Evolutionary conservation across 176 grass and related monocot genomes (phyloP), one percentile per base, ranked within the genome.

Genomic region (Dendrocalamus sinicus): DNA sequence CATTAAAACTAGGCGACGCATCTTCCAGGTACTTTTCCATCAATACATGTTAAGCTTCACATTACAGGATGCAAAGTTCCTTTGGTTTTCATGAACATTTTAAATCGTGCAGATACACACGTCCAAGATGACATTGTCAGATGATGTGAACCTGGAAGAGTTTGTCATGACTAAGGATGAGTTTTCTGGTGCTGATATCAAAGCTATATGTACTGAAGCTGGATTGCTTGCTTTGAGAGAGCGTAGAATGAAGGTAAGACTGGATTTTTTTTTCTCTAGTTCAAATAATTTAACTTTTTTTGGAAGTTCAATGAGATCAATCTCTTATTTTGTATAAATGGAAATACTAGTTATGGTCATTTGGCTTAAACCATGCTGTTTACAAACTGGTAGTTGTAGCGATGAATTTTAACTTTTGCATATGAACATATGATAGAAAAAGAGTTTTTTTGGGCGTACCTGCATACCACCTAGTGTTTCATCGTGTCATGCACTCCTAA

Each of bases 101-200:
- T 83, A 69, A 89, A 74, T 68, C 3, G 9, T 78, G 50, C 87
- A 96, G 94, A 96, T 96, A 83, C 94, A 96, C 84, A 96, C 91
- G 2, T 24, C 94, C 40, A 96, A 93, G 85, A 96, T 96, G 94
- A 96, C 94, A 13, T 67, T 96, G 76, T 85, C 94, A 44, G 94
- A 96, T 41, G 94, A 96, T 78, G 94, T 96, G 82, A 96, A 96
- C 75, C 71, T 96, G 50, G 94, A 96, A 87, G 94, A 96, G 79
- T 96, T 96, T 73, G 91, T 96, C 28, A 96, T 96, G 94, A 93
- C 91, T 0, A 96, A 96, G 78, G 94, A 96, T 5, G 94, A 96
- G 13, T 96, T 96, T 51, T 96, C 91, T 0, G 94, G 91, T 10
- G 94, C 94, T 68, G 94, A 96, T 77, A 96, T 96, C 16, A 96